Conservation (phyloP, 352 stramenopile genomes). For the Pseudoperonospora humuli region DNA sequence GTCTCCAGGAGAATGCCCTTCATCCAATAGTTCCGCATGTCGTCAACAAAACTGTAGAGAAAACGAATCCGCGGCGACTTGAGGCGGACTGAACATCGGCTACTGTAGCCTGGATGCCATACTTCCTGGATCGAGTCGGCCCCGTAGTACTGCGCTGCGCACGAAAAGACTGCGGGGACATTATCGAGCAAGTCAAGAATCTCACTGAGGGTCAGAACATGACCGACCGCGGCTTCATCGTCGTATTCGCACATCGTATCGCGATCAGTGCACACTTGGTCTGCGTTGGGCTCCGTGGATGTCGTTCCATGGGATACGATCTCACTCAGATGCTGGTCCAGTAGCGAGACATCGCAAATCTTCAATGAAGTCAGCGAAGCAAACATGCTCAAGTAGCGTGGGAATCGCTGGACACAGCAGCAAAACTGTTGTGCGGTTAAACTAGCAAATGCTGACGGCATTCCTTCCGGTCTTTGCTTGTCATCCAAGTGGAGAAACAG, state of each 20-base stretch:
- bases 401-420: constrained; percentile 61
- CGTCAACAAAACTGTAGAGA: constrained; percentile 75
- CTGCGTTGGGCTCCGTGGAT: constrained; percentile 13
- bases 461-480: constrained; percentile 21
- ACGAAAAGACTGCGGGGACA: constrained; percentile 68
- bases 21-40: constrained; percentile 66
- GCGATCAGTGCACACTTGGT: constrained; percentile 12
- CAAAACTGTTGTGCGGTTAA: constrained; percentile 66
- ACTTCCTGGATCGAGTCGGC: constrained; percentile 65
- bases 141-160: constrained; percentile 66
- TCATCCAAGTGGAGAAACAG: constrained; percentile 57
- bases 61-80: constrained; percentile 76
- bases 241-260: constrained; percentile 8
- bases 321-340: constrained; percentile 54
- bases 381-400: constrained; percentile 60
- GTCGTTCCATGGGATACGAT: constrained; percentile 46
- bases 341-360: constrained; percentile 54
- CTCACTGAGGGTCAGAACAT: constrained; percentile 55
- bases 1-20: constrained; percentile 62
- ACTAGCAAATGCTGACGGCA: constrained; percentile 44
- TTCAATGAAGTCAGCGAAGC: constrained; percentile 67
- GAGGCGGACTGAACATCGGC: constrained; percentile 59
- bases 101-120: constrained; percentile 80
- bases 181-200: constrained; percentile 43
- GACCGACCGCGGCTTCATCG: constrained; percentile 20